A percentile compares a stretch with the other conserved stretches of the same genome.
These are phyloP conservation scores for Begonia peltatifolia DNA, from an alignment of 306 rosid species.

Conservation along the genomic window DNA sequence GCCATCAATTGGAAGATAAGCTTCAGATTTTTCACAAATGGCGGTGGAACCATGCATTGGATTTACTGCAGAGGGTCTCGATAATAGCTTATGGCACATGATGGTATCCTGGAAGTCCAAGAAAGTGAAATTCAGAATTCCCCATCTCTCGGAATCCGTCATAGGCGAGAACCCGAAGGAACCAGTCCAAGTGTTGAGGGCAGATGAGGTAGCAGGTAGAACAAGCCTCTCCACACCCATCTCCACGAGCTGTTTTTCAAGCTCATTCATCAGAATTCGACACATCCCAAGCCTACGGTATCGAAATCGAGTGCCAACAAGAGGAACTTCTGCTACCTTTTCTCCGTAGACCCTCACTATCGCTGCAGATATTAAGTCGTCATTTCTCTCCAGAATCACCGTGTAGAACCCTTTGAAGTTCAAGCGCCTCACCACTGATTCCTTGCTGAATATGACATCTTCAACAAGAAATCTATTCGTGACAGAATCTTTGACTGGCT, in stretches of 20 bases:
- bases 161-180: slow-evolving; percentile 39
- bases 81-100: slow-evolving; percentile 37
- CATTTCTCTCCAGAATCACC: slow-evolving; percentile 29
- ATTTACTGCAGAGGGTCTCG: too few species aligned
- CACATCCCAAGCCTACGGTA: slow-evolving; percentile 45
- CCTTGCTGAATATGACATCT: slow-evolving; percentile 30
- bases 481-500: slow-evolving; percentile 18
- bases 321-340: slow-evolving; percentile 48
- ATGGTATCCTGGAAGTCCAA: slow-evolving; percentile 28
- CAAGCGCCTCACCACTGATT: slow-evolving; percentile 20
- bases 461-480: slow-evolving; percentile 17
- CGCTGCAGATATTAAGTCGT: slow-evolving; percentile 25
- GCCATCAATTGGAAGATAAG: too few species aligned
- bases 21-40: too few species aligned
- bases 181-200: slow-evolving; percentile 34
- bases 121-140: slow-evolving; percentile 12
- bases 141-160: slow-evolving; percentile 15
- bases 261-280: slow-evolving; percentile 31
- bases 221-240: slow-evolving; percentile 41
- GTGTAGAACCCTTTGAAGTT: slow-evolving; percentile 48
- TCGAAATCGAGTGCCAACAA: slow-evolving; percentile 37
- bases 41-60: too few species aligned
- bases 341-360: slow-evolving; percentile 31
- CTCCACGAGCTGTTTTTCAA: slow-evolving; percentile 23
- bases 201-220: slow-evolving; percentile 29